Conservation (phyloP, 2,329 filamentous ascomycete genomes). For the Colletotrichum sp. region DNA sequence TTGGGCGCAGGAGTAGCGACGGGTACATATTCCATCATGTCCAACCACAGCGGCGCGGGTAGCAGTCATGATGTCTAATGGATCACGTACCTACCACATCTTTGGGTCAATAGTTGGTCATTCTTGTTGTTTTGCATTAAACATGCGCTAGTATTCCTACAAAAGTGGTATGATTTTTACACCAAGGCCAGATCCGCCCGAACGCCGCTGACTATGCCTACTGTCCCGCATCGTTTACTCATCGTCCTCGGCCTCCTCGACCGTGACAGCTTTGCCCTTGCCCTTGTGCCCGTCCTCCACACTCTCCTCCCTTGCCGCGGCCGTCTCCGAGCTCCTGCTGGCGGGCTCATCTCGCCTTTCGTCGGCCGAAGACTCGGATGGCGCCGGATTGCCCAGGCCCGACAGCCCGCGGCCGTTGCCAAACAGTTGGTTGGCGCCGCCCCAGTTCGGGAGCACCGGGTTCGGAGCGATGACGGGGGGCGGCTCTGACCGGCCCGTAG, state of each 20-base stretch:
- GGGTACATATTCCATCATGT: background rate
- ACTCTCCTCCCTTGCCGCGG: constrained; percentile 6
- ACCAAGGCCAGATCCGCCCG: background rate
- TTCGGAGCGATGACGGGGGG: constrained; percentile 51
- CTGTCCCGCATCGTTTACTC: constrained; percentile 25
- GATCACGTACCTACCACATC: background rate
- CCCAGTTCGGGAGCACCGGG: constrained; percentile 56
- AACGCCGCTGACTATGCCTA: constrained; percentile 14
- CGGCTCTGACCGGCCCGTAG: constrained; percentile 21
- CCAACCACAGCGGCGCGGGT: background rate
- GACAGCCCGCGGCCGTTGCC: constrained; percentile 28
- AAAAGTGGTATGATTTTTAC: constrained; percentile 20
- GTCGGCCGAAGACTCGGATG: background rate
- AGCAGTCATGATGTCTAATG: background rate
- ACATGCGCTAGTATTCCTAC: constrained; percentile 13
- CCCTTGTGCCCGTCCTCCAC: constrained; percentile 34
- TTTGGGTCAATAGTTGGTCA: background rate
- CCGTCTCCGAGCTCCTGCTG: background rate
- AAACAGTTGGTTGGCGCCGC: constrained; percentile 55
- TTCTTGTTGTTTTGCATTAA: background rate
- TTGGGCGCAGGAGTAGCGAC: background rate
- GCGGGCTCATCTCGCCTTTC: constrained; percentile 16
- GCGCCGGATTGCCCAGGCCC: background rate
- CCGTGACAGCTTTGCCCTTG: constrained; percentile 50
- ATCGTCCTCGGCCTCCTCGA: constrained; percentile 49